phyloP scores from a whole-genome alignment of 202 grass and related monocot species.

The Tripidium arundinaceum region DNA sequence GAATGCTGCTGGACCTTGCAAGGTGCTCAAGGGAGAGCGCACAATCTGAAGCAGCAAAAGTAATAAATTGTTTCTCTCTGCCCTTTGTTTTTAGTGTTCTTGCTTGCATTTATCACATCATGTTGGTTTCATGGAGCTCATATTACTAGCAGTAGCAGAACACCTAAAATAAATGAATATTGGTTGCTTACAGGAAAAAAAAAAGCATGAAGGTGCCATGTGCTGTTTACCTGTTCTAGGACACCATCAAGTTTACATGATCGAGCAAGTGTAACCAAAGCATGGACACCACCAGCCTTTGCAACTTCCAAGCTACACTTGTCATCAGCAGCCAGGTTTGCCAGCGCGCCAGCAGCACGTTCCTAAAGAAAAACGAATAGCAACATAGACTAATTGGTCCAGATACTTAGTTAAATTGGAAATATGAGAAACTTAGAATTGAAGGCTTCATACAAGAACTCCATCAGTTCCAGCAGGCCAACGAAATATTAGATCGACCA shows the following conservation, averaged over 20 bases:
- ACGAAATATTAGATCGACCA: slow-evolving; percentile 93
- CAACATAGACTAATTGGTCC: background rate
- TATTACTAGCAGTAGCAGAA: background rate
- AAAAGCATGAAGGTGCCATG: slow-evolving; percentile 7
- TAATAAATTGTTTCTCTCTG: too few species aligned
- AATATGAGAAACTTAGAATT: slow-evolving; percentile 15
- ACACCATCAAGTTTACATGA: slow-evolving; percentile 94
- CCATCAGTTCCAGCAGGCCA: slow-evolving; percentile 91
- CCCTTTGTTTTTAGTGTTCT: too few species aligned
- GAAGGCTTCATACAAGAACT: slow-evolving; percentile 75
- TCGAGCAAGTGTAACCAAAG: slow-evolving; percentile 92
- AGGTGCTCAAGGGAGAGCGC: too few species aligned
- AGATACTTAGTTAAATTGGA: slow-evolving; percentile 10
- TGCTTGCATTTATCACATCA: too few species aligned
- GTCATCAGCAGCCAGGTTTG: slow-evolving; percentile 98
- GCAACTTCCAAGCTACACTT: slow-evolving; percentile 99
- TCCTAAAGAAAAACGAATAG: slow-evolving; percentile 56
- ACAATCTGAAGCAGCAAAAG: too few species aligned
- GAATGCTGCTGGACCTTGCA: too few species aligned
- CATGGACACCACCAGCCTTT: slow-evolving; percentile 89
- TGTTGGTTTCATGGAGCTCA: background rate
- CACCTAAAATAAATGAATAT: background rate
- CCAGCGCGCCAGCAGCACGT: slow-evolving; percentile 94
- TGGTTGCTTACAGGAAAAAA: background rate
- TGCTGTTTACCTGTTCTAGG: slow-evolving; percentile 72